A percentile compares a stretch with the other conserved stretches of the same genome.
Conservation (phyloP, 2,329 filamentous ascomycete genomes). For the Colletotrichum sp. region DNA sequence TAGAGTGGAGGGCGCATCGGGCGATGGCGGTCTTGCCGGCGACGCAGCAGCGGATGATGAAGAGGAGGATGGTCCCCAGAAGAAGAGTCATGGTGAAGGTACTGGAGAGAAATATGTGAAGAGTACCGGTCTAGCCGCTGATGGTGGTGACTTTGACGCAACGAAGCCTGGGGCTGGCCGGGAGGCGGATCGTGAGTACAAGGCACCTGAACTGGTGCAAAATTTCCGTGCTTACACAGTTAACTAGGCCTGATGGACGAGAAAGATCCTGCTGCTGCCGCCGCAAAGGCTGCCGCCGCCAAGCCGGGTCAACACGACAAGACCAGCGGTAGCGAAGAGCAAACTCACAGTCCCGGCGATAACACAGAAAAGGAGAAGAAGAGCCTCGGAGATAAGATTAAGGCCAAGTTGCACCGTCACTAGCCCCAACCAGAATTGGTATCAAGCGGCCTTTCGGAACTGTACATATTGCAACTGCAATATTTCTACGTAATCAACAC, state of each 20-base stretch:
- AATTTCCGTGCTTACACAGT: conserved; percentile 18
- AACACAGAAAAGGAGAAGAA: conserved; percentile 46
- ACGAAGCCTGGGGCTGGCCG: conserved; percentile 66
- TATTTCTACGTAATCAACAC: background rate
- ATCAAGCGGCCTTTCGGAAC: background rate
- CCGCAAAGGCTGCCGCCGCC: conserved; percentile 12
- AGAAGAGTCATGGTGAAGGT: conserved; percentile 38
- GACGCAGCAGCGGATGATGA: conserved; percentile 1
- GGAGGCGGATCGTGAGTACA: conserved; percentile 68
- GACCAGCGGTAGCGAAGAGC: conserved; percentile 22
- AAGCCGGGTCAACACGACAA: conserved; percentile 24
- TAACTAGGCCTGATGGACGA: conserved; percentile 56
- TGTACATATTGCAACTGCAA: background rate
- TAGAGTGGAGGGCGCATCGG: background rate
- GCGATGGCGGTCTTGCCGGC: conserved; percentile 23
- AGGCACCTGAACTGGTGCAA: background rate
- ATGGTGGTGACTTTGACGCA: conserved; percentile 73
- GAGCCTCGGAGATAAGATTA: conserved; percentile 68
- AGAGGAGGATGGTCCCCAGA: conserved; percentile 21
- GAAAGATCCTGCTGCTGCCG: conserved; percentile 39
- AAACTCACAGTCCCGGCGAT: conserved; percentile 22
- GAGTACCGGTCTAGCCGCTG: conserved; percentile 62
- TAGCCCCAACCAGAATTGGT: conserved; percentile 20
- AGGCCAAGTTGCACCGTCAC: conserved; percentile 68
- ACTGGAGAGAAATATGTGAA: conserved; percentile 64